Evolutionary conservation across 495 filamentous ascomycete genomes (phyloP).

Genomic region (Friedmanniomyces simplex): DNA sequence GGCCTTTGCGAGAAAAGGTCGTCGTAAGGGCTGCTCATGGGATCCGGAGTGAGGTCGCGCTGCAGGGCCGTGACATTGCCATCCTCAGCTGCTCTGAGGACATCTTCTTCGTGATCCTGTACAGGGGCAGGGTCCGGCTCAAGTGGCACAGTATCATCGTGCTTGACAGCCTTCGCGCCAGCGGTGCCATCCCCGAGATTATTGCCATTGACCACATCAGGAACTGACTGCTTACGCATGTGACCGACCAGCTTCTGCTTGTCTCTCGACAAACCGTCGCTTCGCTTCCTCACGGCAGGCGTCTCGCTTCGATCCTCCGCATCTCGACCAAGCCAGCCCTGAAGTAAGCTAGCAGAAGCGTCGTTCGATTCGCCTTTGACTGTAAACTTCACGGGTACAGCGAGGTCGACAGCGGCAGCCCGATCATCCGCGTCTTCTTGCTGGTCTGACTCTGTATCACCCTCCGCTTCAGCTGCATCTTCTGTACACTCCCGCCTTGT

Average conservation of each 20-base stretch:
- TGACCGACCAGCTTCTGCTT: conserved; percentile 20
- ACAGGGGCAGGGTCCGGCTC: neutral
- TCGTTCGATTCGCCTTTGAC: neutral
- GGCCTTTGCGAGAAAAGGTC: conserved; percentile 20
- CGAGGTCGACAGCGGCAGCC: neutral
- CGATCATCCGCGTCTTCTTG: conserved; percentile 19
- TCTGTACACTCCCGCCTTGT: neutral
- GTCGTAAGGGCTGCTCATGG: conserved; percentile 11
- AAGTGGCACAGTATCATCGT: neutral
- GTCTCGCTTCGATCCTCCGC: conserved; percentile 2
- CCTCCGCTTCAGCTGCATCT: conserved; percentile 1
- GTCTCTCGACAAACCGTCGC: conserved; percentile 23
- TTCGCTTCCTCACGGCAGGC: conserved; percentile 6
- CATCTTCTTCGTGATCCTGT: neutral
- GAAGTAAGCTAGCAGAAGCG: conserved; percentile 23
- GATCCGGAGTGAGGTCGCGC: neutral
- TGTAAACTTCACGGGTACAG: neutral
- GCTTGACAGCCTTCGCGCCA: neutral
- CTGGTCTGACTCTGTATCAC: conserved; percentile 6
- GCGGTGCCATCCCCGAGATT: neutral
- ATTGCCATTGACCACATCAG: neutral
- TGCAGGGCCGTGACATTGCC: neutral
- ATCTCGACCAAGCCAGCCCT: conserved; percentile 28
- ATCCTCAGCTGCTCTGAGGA: neutral
- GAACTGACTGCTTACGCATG: neutral